Base-by-base conservation (phyloP, 2,329 filamentous ascomycete species). In the Fusarium globosum region DNA sequence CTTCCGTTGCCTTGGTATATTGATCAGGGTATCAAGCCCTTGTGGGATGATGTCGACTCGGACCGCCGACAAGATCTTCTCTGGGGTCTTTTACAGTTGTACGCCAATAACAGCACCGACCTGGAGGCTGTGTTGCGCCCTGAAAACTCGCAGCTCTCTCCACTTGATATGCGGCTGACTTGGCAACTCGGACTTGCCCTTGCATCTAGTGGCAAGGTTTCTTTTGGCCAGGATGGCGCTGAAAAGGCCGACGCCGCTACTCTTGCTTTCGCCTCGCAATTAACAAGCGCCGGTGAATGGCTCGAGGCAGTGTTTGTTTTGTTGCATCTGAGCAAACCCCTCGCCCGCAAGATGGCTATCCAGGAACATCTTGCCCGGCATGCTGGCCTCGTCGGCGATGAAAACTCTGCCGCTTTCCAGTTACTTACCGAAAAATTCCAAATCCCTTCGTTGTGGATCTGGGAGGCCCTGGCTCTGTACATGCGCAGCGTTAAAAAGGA, bases 51-150 rank as follows among this genome's bases (percentile, higher is more conserved):
- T 70, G 83, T 85, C 7, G 83, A 90, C 58, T 85, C 86, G 18
- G 86, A 88, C 33, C 82, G 84, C 35, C 88, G 91, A 45, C 91
- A 96, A 79, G 95, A 97, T 79, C 86, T 97, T 13, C 86, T 98
- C 2, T 97, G 96, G 92, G 93, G 94, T 18, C 87, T 99, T 1
- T 84, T 99, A 56, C 94, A 94, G 80, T 86, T 97, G 9, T 97
- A 95, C 77, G 89, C 94, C 2, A 85, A 89, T n/a, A 82, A 84
- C 15, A 79, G 84, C 18, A 86, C 83, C 48, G 85, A 88, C 55
- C 80, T 97, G 6, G 93, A 94, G 75, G 89, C 92, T 41, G 87
- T 95, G 21, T 84, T 98, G 38, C 88, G 92, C 20, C 93, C 95
- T 0, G 91, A 94, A 77, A 94, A 94, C 72, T 90, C 93, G 2